Conservation (phyloP, 495 filamentous ascomycete species). For the Alectoria sarmentosa region DNA sequence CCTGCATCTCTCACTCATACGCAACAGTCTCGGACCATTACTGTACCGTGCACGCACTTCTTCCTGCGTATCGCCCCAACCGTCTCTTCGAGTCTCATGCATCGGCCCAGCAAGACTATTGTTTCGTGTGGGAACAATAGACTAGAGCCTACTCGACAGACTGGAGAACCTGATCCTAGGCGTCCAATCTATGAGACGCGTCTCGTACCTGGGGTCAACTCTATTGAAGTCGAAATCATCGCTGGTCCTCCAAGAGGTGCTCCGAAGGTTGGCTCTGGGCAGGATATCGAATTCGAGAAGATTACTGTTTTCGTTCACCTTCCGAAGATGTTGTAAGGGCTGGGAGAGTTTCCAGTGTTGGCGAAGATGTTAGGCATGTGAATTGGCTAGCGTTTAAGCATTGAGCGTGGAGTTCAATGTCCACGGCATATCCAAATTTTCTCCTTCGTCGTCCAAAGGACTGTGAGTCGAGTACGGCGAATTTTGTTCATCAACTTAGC, state of each 20-base stretch:
- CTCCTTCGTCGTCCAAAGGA: neutral
- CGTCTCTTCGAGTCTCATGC: slow-evolving; percentile 47
- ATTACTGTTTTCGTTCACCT: slow-evolving; percentile 56
- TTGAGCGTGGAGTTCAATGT: slow-evolving; percentile 4
- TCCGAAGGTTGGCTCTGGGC: slow-evolving; percentile 43
- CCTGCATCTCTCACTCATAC: slow-evolving; percentile 51
- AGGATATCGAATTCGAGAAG: slow-evolving; percentile 61
- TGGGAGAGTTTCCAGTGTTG: neutral
- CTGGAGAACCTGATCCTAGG: slow-evolving; percentile 40
- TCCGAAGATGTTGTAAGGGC: slow-evolving; percentile 22
- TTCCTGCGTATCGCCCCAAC: slow-evolving; percentile 59
- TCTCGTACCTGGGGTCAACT: slow-evolving; percentile 55
- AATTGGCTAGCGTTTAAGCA: neutral
- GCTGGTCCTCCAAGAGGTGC: slow-evolving; percentile 54
- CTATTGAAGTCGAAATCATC: slow-evolving; percentile 58
- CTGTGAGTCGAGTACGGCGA: neutral
- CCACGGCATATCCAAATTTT: neutral
- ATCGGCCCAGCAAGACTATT: slow-evolving; percentile 57
- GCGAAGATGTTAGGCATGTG: neutral
- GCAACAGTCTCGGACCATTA: slow-evolving; percentile 62
- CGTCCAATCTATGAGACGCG: slow-evolving; percentile 54
- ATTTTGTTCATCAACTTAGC: neutral
- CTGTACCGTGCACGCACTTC: slow-evolving; percentile 54
- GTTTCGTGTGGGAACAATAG: slow-evolving; percentile 46
- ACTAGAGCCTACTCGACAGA: slow-evolving; percentile 38